Evolutionary conservation across 192 early-diverging fungal species (phyloP).

Genomic region (Phlyctochytrium planicorne): DNA sequence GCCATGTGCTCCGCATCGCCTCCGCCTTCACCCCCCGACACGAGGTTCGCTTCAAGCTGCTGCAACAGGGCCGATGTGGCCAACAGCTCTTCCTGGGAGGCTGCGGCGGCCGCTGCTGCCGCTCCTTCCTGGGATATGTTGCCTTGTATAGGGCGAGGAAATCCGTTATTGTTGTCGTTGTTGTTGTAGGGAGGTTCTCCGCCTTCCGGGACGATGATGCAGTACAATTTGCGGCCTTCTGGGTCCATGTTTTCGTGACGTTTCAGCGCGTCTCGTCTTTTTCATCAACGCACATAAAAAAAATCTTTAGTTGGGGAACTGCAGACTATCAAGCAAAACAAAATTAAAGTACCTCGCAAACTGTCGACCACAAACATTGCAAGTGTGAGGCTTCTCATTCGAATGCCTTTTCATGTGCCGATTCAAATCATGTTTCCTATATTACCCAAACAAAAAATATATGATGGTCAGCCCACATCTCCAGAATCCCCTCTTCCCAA

Average conservation of each 20-base stretch:
- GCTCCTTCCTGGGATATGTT: not conserved
- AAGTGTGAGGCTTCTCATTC: constrained; percentile 34
- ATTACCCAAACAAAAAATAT: constrained; percentile 9
- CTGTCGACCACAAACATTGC: constrained; percentile 8
- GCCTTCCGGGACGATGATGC: not conserved
- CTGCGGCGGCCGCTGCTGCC: not conserved
- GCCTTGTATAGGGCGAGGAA: too few relatives aligned
- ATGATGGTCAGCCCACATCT: not conserved
- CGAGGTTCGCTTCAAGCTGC: not conserved
- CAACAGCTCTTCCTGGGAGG: not conserved
- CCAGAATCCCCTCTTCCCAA: not conserved
- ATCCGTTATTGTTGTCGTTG: too few relatives aligned
- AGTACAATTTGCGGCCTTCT: constrained; percentile 22
- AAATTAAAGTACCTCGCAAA: constrained; percentile 9
- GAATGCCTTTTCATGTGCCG: constrained; percentile 28
- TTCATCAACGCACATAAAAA: not conserved
- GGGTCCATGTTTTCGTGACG: constrained; percentile 29
- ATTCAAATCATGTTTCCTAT: constrained; percentile 31
- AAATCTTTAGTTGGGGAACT: not conserved
- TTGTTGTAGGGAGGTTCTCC: too few relatives aligned
- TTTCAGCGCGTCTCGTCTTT: constrained; percentile 17
- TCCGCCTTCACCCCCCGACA: not conserved
- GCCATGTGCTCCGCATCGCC: not conserved
- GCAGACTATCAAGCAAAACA: not conserved
- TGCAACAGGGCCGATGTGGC: not conserved